phyloP scores from a whole-genome alignment of 495 filamentous ascomycete species.

The Xylaria grammica region DNA sequence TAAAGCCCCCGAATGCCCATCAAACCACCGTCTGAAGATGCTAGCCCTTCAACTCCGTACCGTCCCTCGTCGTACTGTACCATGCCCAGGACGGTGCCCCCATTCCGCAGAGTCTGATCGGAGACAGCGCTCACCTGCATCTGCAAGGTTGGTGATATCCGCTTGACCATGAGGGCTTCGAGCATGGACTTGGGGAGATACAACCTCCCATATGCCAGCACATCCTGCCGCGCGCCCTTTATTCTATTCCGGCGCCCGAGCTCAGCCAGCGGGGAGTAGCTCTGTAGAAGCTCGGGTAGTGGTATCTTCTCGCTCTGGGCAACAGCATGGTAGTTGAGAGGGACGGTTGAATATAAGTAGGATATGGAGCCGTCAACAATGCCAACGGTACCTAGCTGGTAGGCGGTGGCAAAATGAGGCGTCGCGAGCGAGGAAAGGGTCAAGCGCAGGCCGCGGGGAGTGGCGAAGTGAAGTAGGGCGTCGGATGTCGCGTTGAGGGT shows the following conservation, averaged over 20 bases:
- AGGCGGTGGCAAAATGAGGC: constrained; percentile 88
- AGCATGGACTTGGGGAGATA: constrained; percentile 84
- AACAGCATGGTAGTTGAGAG: constrained; percentile 59
- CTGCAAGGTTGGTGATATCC: constrained; percentile 79
- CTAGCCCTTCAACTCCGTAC: constrained; percentile 88
- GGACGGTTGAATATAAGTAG: constrained; percentile 85
- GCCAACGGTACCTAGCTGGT: constrained; percentile 81
- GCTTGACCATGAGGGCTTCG: constrained; percentile 84
- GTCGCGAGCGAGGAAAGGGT: constrained; percentile 89
- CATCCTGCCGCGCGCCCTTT: constrained; percentile 42
- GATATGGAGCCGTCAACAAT: constrained; percentile 90
- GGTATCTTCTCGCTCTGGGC: constrained; percentile 52
- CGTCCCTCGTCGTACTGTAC: constrained; percentile 87
- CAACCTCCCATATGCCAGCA: constrained; percentile 85
- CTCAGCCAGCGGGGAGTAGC: constrained; percentile 50
- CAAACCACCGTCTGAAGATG: constrained; percentile 88
- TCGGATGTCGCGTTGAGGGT: constrained; percentile 84
- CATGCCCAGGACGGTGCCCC: constrained; percentile 76
- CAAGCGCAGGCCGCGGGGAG: constrained; percentile 78
- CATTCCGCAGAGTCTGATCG: constrained; percentile 71
- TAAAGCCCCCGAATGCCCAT: constrained; percentile 88
- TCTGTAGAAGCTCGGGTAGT: constrained; percentile 50
- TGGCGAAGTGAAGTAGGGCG: constrained; percentile 82
- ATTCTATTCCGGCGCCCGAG: constrained; percentile 35
- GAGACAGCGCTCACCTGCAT: constrained; percentile 83